Conservation (phyloP, 2,329 filamentous ascomycete species). For the Colletotrichum acutatum region DNA sequence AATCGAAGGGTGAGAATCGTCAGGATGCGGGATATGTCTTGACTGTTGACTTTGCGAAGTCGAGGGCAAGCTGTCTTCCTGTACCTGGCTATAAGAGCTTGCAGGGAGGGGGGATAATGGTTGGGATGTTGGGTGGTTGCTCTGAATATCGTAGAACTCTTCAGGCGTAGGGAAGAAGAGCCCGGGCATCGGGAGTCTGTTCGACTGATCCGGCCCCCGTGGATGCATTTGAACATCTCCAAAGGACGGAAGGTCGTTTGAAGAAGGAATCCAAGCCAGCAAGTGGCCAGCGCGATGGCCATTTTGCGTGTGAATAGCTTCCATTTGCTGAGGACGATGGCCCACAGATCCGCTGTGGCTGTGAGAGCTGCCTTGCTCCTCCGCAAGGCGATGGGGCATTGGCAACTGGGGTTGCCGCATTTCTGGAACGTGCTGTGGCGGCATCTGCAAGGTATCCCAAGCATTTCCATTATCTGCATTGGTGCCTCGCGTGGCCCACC, state of each 20-base stretch:
- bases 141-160: slow-evolving; percentile 28
- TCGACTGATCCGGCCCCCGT: slow-evolving; percentile 15
- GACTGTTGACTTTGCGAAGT: slow-evolving; percentile 14
- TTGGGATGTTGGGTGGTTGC: slow-evolving; percentile 19
- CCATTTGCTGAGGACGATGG: slow-evolving; percentile 3
- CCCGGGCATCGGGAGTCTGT: slow-evolving; percentile 2
- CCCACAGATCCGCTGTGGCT: background rate
- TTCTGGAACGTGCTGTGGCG: slow-evolving; percentile 15
- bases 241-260: background rate
- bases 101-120: slow-evolving; percentile 14
- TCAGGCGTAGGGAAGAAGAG: slow-evolving; percentile 10
- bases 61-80: slow-evolving; percentile 23
- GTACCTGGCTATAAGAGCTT: slow-evolving; percentile 21
- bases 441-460: slow-evolving; percentile 28
- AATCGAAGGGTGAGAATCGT: slow-evolving; percentile 24
- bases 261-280: slow-evolving; percentile 3
- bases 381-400: slow-evolving; percentile 15
- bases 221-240: slow-evolving; percentile 23
- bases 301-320: slow-evolving; percentile 8
- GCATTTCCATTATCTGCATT: slow-evolving; percentile 12
- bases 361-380: slow-evolving; percentile 13
- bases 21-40: slow-evolving; percentile 25
- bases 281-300: slow-evolving; percentile 1
- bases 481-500: slow-evolving; percentile 18
- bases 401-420: slow-evolving; percentile 28